A percentile compares a stretch with the other conserved stretches of the same genome.
Conservation (phyloP, 106 monocot genomes). For the Dendrobium huoshanense region DNA sequence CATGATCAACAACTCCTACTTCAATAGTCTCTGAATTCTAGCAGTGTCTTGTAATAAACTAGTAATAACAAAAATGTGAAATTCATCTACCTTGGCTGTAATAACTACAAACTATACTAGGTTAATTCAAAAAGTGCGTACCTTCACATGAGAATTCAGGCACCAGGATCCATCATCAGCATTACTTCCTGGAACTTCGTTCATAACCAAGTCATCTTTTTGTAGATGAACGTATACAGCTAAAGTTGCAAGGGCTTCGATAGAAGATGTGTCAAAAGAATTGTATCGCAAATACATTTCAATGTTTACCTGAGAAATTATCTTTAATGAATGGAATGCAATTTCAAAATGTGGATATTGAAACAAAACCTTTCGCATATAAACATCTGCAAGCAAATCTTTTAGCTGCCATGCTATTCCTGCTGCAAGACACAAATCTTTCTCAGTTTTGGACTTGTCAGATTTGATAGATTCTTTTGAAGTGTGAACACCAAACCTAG, state of each 20-base stretch:
- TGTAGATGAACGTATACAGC: conserved; percentile 39
- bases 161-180: background rate
- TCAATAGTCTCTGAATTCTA: background rate
- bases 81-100: background rate
- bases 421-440: conserved; percentile 40
- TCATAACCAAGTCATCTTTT: conserved; percentile 14
- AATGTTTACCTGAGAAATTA: conserved; percentile 49
- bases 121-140: background rate
- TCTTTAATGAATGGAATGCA: conserved; percentile 42
- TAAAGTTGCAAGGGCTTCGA: conserved; percentile 47
- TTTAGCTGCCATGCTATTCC: conserved; percentile 82
- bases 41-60: background rate
- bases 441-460: conserved; percentile 20
- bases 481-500: conserved; percentile 7
- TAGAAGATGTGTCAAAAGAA: conserved; percentile 40
- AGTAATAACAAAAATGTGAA: background rate
- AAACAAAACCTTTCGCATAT: conserved; percentile 33
- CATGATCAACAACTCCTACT: background rate
- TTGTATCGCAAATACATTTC: conserved; percentile 33
- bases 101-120: background rate
- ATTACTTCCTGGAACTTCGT: background rate
- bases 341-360: conserved; percentile 38
- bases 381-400: conserved; percentile 38
- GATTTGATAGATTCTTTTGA: conserved; percentile 14
- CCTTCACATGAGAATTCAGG: conserved; percentile 10